These are phyloP conservation scores for Ophiostoma himal-ulmi DNA, from an alignment of 2,329 filamentous ascomycete genomes.

Conservation along the genomic window DNA sequence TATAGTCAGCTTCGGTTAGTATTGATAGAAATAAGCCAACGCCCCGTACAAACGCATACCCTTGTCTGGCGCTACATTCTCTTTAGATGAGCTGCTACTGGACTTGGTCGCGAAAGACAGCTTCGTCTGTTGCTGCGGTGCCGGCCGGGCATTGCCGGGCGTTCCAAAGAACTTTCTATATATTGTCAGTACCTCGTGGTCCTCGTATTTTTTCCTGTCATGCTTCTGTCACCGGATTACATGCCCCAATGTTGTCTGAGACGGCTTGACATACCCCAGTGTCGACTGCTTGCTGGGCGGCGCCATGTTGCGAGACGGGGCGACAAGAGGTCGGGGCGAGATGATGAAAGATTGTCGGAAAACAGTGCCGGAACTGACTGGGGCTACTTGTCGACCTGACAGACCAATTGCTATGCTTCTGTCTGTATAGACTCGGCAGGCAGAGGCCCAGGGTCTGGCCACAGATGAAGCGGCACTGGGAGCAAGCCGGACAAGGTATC, in stretches of 20 bases:
- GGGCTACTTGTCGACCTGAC: not conserved
- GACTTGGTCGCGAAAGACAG: slow-evolving; percentile 61
- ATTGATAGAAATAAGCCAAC: no score
- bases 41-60: slow-evolving; percentile 31
- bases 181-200: slow-evolving; percentile 20
- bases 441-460: not conserved
- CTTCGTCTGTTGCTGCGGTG: slow-evolving; percentile 67
- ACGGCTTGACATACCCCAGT: slow-evolving; percentile 76
- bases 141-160: slow-evolving; percentile 51
- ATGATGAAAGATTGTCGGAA: not conserved
- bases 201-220: not conserved
- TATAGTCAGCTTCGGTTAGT: not conserved
- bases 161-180: slow-evolving; percentile 79
- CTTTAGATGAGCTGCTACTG: slow-evolving; percentile 29
- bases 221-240: slow-evolving; percentile 27
- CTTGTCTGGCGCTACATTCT: slow-evolving; percentile 37
- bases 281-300: slow-evolving; percentile 67
- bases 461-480: slow-evolving; percentile 13
- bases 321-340: not conserved
- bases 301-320: slow-evolving; percentile 32
- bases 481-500: slow-evolving; percentile 19
- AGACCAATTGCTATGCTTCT: not conserved
- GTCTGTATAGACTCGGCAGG: not conserved
- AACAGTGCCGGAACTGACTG: not conserved
- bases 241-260: slow-evolving; percentile 70